A percentile compares a stretch with the other conserved stretches of the same genome.
Evolutionary conservation across 441 rosid species (phyloP).

Genomic region (Kokia cookei): DNA sequence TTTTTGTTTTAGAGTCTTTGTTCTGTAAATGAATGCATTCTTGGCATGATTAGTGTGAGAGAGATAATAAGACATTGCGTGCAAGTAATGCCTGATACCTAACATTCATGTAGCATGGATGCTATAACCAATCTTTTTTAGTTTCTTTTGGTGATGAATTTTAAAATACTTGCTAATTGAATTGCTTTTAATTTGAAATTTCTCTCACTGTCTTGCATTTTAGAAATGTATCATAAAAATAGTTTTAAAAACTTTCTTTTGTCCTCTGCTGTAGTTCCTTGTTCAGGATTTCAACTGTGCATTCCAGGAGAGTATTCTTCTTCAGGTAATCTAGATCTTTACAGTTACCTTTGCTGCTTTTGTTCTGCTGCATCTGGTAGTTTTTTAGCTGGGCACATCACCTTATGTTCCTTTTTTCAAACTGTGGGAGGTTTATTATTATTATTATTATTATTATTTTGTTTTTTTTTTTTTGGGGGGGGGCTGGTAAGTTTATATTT

Average conservation of each 20-base stretch:
- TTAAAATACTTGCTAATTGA: background rate
- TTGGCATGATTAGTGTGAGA: background rate
- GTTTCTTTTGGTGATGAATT: background rate
- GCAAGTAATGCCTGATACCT: background rate
- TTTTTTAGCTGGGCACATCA: background rate
- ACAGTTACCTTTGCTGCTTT: background rate
- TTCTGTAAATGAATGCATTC: background rate
- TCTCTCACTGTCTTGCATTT: background rate
- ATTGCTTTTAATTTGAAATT: background rate
- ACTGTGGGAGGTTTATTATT: background rate
- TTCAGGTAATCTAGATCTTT: constrained; percentile 47
- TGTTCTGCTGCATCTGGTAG: background rate
- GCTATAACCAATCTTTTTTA: background rate
- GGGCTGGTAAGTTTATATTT: background rate
- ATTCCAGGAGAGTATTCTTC: constrained; percentile 85
- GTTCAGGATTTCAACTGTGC: constrained; percentile 96
- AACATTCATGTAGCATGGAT: background rate
- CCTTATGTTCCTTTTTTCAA: background rate
- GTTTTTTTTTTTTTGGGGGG: background rate
- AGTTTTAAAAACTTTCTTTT: constrained; percentile 1
- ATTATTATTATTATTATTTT: no score
- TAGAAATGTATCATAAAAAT: background rate
- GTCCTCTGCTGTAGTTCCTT: constrained; percentile 42
- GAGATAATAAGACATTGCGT: background rate
- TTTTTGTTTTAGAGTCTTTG: background rate